phyloP scores from a whole-genome alignment of 352 stramenopile species.

The Phytopythium cucurbitacearum region DNA sequence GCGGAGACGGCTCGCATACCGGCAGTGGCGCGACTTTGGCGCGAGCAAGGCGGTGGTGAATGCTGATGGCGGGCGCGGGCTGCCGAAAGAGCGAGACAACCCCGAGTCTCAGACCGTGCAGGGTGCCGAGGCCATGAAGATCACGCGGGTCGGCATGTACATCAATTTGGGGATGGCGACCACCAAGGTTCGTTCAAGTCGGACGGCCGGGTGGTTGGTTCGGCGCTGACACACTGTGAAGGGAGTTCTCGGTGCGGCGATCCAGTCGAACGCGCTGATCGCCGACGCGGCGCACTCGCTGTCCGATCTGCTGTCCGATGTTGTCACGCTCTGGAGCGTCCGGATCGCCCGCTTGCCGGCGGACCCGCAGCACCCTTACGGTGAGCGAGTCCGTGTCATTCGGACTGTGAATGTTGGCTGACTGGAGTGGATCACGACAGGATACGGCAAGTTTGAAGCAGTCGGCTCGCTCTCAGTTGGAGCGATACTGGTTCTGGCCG shows the following conservation, averaged over 20 bases:
- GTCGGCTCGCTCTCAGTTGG: conserved; percentile 85
- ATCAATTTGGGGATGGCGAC: conserved; percentile 91
- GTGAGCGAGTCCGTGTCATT: conserved; percentile 12
- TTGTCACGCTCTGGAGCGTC: conserved; percentile 95
- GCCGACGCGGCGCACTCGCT: conserved; percentile 95
- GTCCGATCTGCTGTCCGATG: conserved; percentile 94
- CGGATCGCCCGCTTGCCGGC: conserved; percentile 90
- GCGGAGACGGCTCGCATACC: conserved; percentile 1
- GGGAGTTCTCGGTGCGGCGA: conserved; percentile 69
- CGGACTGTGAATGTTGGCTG: neutral
- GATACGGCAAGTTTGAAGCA: conserved; percentile 89
- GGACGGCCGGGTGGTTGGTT: neutral
- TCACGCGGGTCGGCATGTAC: conserved; percentile 91
- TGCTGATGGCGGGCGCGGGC: neutral
- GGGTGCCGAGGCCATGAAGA: conserved; percentile 69
- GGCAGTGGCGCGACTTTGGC: conserved; percentile 13
- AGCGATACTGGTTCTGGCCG: conserved; percentile 75
- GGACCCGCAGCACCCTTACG: conserved; percentile 91
- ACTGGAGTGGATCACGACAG: conserved; percentile 10
- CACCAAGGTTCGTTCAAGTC: conserved; percentile 60
- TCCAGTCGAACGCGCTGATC: conserved; percentile 91
- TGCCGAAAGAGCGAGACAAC: neutral
- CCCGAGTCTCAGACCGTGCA: conserved; percentile 10
- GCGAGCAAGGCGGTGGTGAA: conserved; percentile 13
- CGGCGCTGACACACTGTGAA: conserved; percentile 2